A percentile compares a stretch with the other conserved stretches of the same genome.
phyloP scores from a whole-genome alignment of 345 rosid genomes.

The Schrenkiella parvula region DNA sequence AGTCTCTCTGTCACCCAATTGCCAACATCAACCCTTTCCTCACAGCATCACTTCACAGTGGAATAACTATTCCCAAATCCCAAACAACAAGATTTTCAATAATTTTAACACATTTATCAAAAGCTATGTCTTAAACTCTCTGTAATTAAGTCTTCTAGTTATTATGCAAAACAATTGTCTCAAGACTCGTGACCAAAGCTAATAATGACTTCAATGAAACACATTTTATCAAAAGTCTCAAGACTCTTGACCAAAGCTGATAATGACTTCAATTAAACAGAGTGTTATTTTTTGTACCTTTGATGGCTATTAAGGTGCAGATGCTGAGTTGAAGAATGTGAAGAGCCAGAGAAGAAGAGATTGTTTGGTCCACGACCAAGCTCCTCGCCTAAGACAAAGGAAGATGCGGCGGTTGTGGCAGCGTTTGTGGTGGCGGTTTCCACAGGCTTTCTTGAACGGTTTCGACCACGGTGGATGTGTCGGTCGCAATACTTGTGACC shows the following conservation, averaged over 20 bases:
- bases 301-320: constrained; percentile 26
- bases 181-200: not conserved
- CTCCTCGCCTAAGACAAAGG: constrained; percentile 25
- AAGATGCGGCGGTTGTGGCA: constrained; percentile 16
- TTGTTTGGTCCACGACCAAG: constrained; percentile 22
- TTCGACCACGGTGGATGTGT: constrained; percentile 97
- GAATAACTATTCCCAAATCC: constrained; percentile 10
- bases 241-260: not conserved
- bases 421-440: constrained; percentile 39
- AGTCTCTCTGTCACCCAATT: constrained; percentile 34
- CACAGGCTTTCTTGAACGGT: constrained; percentile 99
- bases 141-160: not conserved
- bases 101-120: not conserved
- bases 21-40: constrained; percentile 38
- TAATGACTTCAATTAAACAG: constrained; percentile 12
- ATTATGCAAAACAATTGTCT: not conserved
- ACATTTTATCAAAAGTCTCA: not conserved
- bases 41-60: constrained; percentile 27
- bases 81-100: not conserved
- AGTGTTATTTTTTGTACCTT: constrained; percentile 11
- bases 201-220: constrained; percentile 4
- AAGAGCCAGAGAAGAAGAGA: constrained; percentile 23
- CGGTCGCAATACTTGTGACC: constrained; percentile 92
- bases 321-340: constrained; percentile 24
- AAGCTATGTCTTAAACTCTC: not conserved